phyloP scores from a whole-genome alignment of 1,139 yeast genomes.

The Waltiozyma sp. region DNA sequence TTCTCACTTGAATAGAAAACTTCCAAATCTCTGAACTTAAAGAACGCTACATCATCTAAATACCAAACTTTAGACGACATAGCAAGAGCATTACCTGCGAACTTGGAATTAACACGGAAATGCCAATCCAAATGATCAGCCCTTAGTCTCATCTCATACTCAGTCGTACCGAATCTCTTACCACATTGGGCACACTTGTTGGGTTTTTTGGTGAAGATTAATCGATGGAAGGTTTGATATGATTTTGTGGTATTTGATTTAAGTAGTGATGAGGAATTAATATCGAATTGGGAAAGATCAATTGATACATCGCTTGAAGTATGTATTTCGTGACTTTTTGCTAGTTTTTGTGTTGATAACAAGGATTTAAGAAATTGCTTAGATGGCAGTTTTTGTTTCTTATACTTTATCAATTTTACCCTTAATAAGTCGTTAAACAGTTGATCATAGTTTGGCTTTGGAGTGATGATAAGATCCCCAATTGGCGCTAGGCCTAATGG shows the following conservation, averaged over 20 bases:
- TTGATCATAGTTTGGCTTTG: neutral
- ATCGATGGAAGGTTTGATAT: slow-evolving; percentile 11
- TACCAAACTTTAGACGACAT: slow-evolving; percentile 74
- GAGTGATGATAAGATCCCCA: neutral
- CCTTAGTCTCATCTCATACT: slow-evolving; percentile 45
- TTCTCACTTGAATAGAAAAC: slow-evolving; percentile 28
- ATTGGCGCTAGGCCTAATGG: neutral
- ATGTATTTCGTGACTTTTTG: neutral
- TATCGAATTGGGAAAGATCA: slow-evolving; percentile 8
- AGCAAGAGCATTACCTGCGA: slow-evolving; percentile 31
- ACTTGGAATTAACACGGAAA: slow-evolving; percentile 77
- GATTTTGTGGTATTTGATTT: slow-evolving; percentile 9
- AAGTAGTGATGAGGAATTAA: slow-evolving; percentile 11
- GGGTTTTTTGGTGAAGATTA: slow-evolving; percentile 53
- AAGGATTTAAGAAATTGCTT: slow-evolving; percentile 12
- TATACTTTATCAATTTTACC: neutral
- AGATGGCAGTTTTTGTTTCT: slow-evolving; percentile 3
- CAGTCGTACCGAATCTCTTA: slow-evolving; percentile 61
- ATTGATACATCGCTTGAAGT: slow-evolving; percentile 1
- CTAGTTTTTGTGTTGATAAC: slow-evolving; percentile 4
- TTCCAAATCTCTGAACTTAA: slow-evolving; percentile 57
- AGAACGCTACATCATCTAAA: slow-evolving; percentile 65
- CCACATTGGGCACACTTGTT: slow-evolving; percentile 88
- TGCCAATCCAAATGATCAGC: slow-evolving; percentile 88
- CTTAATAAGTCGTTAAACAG: neutral